Base-by-base conservation (phyloP, 2,329 filamentous ascomycete genomes). In the Fusarium guadeloupense region DNA sequence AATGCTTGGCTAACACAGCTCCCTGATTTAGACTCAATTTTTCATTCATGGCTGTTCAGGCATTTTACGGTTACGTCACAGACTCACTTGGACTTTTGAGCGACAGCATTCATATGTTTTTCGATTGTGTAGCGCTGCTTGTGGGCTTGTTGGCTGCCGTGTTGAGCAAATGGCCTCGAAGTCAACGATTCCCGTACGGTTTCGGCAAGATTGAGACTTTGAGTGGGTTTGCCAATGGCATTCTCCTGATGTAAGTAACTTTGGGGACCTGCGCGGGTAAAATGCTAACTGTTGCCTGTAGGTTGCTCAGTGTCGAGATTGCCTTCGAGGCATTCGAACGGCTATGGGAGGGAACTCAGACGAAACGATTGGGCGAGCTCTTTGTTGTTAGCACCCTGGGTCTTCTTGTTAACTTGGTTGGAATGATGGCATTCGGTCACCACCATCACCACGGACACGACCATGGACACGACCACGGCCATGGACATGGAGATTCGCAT, bases 21-120 rank as follows among this genome's bases (percentile, higher is more conserved):
- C n/a, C 5, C 31, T 16, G 17, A 13, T 46, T 8, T 71, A 96
- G 92, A 59, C 84, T 99, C 50, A 99, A 99, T 73, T 93, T 99
- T 68, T 83, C 82, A 7, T 99, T 99, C 75, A 99, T 99, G 95
- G 79, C 91, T 28, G 87, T 99, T 2, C 95, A 99, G 71, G 90
- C 93, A 34, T 92, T 94, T 59, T 99, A 99, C 71, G 95, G 95
- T 42, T 96, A 95, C 69, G 79, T 95, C 10, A 98, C 93, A 4
- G 93, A 96, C 66, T 99, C 95, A 0, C 80, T 99, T 6, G 95
- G 95, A 4, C 83, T 99, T n/a, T 85, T 99, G 16, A 97, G 93
- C 66, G 95, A 99, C 76, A 98, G 93, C 70, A 95, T 99, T 62
- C 95, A 99, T 77, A 99, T 99, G 95, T 94, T 99, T 71, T 98